These are phyloP conservation scores for Tulasnella sp. DNA, from an alignment of 768 basidiomycete species.

Conservation along the genomic window DNA sequence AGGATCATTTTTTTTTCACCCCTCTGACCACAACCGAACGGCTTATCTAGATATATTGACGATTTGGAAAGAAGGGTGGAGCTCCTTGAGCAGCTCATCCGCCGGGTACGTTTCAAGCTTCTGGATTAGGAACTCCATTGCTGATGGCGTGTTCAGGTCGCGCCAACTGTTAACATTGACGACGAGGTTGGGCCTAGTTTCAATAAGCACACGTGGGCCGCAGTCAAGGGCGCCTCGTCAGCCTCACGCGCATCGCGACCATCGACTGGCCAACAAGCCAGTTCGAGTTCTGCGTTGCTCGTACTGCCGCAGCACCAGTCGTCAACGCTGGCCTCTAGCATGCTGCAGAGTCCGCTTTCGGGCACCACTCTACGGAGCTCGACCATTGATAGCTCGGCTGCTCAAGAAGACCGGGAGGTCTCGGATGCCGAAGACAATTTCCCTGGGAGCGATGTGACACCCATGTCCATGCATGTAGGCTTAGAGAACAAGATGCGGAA, in stretches of 20 bases:
- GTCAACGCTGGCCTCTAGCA: neutral
- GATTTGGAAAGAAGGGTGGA: neutral
- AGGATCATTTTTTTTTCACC: neutral
- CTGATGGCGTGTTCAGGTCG: neutral
- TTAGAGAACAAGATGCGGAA: neutral
- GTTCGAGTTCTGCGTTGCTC: neutral
- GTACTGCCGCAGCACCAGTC: neutral
- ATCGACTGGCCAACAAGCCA: neutral
- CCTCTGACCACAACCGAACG: too few relatives aligned
- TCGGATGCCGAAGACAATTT: neutral
- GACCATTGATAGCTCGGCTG: too few relatives aligned
- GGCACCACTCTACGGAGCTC: neutral
- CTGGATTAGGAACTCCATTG: neutral
- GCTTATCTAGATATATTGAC: neutral
- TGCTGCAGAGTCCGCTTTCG: neutral
- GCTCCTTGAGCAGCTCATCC: constrained; percentile 1
- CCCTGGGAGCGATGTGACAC: neutral
- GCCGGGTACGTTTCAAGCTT: neutral
- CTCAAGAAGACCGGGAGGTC: too few relatives aligned
- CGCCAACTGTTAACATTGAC: neutral
- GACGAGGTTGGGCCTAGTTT: neutral
- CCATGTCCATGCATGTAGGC: neutral
- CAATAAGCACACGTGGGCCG: neutral
- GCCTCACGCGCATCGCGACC: neutral
- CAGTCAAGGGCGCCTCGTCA: neutral